phyloP scores from a whole-genome alignment of 768 basidiomycete species.

The Austroboletus eburneus region DNA sequence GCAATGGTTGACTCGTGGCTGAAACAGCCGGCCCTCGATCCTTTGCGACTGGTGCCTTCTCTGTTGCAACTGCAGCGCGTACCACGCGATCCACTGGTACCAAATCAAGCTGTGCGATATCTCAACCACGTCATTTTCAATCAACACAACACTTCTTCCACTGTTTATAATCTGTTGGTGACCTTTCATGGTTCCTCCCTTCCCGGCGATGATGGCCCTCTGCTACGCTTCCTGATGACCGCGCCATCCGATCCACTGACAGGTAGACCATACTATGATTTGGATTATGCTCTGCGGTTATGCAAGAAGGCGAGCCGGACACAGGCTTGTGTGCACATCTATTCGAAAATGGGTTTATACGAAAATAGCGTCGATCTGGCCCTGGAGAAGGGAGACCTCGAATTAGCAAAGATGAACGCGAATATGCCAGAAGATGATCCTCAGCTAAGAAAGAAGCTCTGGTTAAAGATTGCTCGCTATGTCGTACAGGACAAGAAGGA shows the following conservation, averaged over 20 bases:
- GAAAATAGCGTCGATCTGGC: conserved; percentile 97
- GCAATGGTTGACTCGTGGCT: conserved; percentile 93
- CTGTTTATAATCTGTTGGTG: conserved; percentile 90
- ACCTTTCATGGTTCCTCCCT: conserved; percentile 71
- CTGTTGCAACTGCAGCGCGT: conserved; percentile 76
- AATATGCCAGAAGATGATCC: conserved; percentile 93
- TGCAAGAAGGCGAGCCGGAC: conserved; percentile 80
- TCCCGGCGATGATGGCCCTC: conserved; percentile 65
- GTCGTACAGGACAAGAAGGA: conserved; percentile 98
- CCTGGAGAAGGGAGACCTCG: conserved; percentile 89
- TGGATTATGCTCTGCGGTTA: conserved; percentile 92
- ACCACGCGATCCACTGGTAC: conserved; percentile 64
- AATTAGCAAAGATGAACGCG: conserved; percentile 92
- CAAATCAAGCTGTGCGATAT: conserved; percentile 88
- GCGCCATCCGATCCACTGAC: conserved; percentile 82
- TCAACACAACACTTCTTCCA: conserved; percentile 73
- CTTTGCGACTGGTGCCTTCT: conserved; percentile 83
- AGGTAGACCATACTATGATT: conserved; percentile 87
- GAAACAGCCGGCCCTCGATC: conserved; percentile 73
- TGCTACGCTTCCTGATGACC: conserved; percentile 77
- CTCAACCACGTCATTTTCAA: conserved; percentile 83
- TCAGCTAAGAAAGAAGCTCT: conserved; percentile 84
- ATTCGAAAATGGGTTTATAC: conserved; percentile 95
- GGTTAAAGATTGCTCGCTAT: conserved; percentile 98
- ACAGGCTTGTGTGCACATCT: conserved; percentile 93